These are phyloP conservation scores for Pestalotiopsis sp. DNA, from an alignment of 2,329 filamentous ascomycete species.

Conservation along the genomic window DNA sequence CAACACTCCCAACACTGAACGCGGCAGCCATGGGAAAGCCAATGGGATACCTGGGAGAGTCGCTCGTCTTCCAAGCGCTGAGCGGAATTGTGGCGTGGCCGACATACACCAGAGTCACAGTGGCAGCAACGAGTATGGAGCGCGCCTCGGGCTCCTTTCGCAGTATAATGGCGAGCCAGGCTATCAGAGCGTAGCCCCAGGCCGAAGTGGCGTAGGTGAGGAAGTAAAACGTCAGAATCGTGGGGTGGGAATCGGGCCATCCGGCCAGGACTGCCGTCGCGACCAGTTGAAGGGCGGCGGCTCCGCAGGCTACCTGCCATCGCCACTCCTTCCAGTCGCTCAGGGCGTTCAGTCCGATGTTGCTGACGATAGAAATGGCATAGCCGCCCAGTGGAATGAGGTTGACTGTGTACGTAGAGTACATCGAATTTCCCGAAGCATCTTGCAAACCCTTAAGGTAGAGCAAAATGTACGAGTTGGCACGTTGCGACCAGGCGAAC, in stretches of 20 bases:
- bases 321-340: conserved; percentile 40
- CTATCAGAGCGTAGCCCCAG: conserved; percentile 34
- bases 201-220: conserved; percentile 36
- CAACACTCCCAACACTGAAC: conserved; percentile 32
- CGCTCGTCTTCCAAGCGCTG: conserved; percentile 34
- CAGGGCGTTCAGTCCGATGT: conserved; percentile 34
- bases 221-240: conserved; percentile 37
- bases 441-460: conserved; percentile 25
- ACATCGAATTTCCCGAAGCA: conserved; percentile 12
- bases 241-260: conserved; percentile 33
- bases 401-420: conserved; percentile 26
- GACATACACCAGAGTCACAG: conserved; percentile 39
- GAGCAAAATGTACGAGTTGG: conserved; percentile 27
- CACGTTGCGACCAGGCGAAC: conserved; percentile 25
- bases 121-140: conserved; percentile 36
- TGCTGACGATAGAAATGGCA: conserved; percentile 34
- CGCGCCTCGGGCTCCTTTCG: conserved; percentile 37
- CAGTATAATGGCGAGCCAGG: conserved; percentile 36
- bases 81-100: conserved; percentile 40
- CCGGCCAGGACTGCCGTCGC: conserved; percentile 34
- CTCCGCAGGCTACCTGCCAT: conserved; percentile 37
- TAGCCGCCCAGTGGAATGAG: conserved; percentile 26
- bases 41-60: conserved; percentile 36
- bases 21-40: conserved; percentile 38
- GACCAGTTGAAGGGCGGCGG: conserved; percentile 18